Conservation (phyloP, 2,329 filamentous ascomycete species). For the Tolypocladium album region DNA sequence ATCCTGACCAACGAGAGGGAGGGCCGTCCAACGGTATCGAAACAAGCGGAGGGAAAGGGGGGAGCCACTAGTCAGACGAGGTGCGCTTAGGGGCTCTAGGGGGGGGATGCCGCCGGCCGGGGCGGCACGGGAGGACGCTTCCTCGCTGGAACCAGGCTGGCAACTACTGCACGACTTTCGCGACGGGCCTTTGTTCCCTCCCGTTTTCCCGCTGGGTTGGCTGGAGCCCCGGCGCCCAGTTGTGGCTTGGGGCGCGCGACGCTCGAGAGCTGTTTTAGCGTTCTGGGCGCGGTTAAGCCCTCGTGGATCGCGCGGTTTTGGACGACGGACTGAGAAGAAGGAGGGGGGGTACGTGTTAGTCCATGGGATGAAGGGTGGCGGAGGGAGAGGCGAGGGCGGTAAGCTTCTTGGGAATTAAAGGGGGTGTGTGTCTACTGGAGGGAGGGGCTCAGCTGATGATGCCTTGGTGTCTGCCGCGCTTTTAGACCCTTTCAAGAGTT, state of each 20-base stretch:
- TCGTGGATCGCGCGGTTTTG: not conserved
- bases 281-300: not conserved
- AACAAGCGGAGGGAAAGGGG: not conserved
- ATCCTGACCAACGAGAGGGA: not conserved
- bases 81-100: not conserved
- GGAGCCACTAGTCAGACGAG: not conserved
- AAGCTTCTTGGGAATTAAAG: not conserved
- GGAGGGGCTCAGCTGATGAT: not conserved
- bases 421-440: not conserved
- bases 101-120: not conserved
- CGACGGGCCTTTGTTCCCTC: conserved; percentile 8
- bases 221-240: not conserved
- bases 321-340: not conserved
- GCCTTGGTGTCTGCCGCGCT: not conserved
- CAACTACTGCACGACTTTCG: conserved; percentile 1
- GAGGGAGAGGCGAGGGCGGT: not conserved
- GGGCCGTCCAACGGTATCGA: not conserved
- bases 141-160: not conserved
- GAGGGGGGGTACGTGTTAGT: not conserved
- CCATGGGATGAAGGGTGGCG: not conserved
- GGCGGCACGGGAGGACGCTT: not conserved
- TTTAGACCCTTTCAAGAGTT: not conserved
- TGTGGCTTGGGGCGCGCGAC: not conserved
- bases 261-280: not conserved
- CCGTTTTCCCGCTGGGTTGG: not conserved